These are phyloP conservation scores for Monosporascus sp. DNA, from an alignment of 2,329 filamentous ascomycete genomes.

Conservation along the genomic window DNA sequence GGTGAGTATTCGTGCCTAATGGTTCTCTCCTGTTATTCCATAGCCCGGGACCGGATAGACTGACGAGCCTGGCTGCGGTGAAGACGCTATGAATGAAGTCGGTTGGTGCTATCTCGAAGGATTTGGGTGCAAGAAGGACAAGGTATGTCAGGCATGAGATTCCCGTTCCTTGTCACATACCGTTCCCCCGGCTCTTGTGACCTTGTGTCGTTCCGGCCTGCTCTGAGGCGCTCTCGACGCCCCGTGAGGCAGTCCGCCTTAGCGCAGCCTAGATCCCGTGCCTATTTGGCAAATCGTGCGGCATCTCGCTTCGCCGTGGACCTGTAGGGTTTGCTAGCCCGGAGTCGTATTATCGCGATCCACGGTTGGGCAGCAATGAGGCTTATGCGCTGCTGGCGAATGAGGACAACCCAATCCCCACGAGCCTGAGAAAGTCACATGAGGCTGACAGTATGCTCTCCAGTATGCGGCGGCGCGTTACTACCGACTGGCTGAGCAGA, in stretches of 20 bases:
- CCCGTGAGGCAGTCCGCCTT: not conserved
- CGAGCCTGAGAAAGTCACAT: constrained; percentile 29
- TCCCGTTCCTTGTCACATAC: constrained; percentile 18
- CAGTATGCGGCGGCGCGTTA: constrained; percentile 82
- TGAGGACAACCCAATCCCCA: constrained; percentile 17
- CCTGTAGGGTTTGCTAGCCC: too few relatives aligned
- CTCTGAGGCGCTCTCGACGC: not conserved
- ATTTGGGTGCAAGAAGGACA: constrained; percentile 97
- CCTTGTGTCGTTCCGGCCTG: not conserved
- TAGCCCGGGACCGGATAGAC: constrained; percentile 10
- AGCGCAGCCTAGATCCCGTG: not conserved
- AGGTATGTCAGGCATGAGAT: constrained; percentile 60
- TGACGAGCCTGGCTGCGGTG: constrained; percentile 22
- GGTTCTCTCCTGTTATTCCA: not conserved
- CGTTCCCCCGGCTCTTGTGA: constrained; percentile 11
- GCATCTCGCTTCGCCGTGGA: constrained; percentile 4
- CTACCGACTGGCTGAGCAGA: constrained; percentile 83
- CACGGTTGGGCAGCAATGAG: constrained; percentile 37
- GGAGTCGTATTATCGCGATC: constrained; percentile 13
- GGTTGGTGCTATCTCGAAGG: constrained; percentile 95
- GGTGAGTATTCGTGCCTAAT: constrained; percentile 39
- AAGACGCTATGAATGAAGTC: constrained; percentile 94
- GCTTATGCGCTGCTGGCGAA: constrained; percentile 23
- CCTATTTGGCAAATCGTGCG: not conserved
- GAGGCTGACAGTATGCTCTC: constrained; percentile 42